These are phyloP conservation scores for Ophiostoma triangulosporum DNA, from an alignment of 2,329 filamentous ascomycete species.

Conservation along the genomic window DNA sequence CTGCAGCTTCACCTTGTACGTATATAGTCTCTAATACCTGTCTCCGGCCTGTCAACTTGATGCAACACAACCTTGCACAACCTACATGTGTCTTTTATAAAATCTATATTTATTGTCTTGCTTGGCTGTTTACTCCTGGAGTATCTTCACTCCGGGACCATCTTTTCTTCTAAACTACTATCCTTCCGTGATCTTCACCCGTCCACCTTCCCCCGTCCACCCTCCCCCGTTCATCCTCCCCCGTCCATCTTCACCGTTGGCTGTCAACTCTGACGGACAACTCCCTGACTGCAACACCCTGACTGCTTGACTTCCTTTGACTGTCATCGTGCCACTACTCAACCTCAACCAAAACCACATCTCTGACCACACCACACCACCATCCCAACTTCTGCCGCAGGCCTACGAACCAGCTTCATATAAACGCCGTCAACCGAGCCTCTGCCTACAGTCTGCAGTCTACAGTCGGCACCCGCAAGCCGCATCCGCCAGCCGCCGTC, in stretches of 20 bases:
- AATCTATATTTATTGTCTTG: neutral
- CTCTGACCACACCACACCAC: no score
- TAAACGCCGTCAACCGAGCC: neutral
- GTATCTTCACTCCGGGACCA: no score
- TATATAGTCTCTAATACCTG: neutral
- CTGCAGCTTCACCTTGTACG: no score
- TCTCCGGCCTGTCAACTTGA: neutral
- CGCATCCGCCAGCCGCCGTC: neutral
- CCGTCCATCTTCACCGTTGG: no score
- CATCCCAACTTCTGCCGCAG: neutral
- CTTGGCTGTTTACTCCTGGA: no score
- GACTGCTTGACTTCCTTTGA: no score
- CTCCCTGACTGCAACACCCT: no score
- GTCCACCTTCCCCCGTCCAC: neutral
- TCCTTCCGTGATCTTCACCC: neutral
- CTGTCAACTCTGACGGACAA: no score
- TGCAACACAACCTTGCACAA: neutral
- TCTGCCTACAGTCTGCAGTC: neutral
- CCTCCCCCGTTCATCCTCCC: no score
- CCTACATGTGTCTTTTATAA: neutral
- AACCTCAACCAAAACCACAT: neutral
- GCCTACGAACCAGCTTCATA: neutral
- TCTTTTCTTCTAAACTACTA: no score
- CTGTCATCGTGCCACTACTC: neutral
- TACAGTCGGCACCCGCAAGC: neutral